A percentile compares a stretch with the other conserved stretches of the same genome.
Conservation (phyloP, 768 basidiomycete species). For the Mycena metata region DNA sequence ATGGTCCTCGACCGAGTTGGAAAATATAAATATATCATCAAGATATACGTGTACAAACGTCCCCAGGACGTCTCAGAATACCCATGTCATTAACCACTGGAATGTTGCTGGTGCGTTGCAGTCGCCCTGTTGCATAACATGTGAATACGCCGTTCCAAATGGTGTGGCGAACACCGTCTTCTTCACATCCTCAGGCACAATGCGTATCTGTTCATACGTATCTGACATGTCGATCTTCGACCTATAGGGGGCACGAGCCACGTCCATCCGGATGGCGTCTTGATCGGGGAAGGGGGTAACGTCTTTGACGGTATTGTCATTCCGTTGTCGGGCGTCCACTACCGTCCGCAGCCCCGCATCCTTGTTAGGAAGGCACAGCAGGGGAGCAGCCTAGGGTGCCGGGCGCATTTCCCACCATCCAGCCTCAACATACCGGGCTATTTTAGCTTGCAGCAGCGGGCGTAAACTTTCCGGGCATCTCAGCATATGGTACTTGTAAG, state of each 20-base stretch:
- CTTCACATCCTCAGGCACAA: constrained; percentile 40
- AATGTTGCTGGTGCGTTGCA: constrained; percentile 58
- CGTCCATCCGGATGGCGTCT: too few relatives aligned
- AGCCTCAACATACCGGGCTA: not conserved
- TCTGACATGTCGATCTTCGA: constrained; percentile 46
- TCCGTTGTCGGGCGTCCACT: constrained; percentile 51
- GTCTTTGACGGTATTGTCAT: constrained; percentile 57
- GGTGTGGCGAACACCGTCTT: constrained; percentile 45
- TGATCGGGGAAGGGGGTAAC: constrained; percentile 46
- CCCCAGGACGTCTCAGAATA: constrained; percentile 56
- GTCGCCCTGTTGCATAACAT: constrained; percentile 49
- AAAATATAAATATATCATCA: constrained; percentile 60
- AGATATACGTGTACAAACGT: constrained; percentile 58
- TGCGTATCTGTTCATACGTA: constrained; percentile 52
- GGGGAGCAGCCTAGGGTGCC: constrained; percentile 39
- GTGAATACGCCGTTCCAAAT: not conserved
- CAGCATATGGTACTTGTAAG: constrained; percentile 37
- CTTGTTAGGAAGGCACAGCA: constrained; percentile 46
- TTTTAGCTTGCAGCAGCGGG: constrained; percentile 21
- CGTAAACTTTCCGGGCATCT: constrained; percentile 45
- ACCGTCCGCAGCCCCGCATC: constrained; percentile 48
- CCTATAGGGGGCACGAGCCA: constrained; percentile 2
- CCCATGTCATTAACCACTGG: constrained; percentile 56
- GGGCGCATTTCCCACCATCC: constrained; percentile 27
- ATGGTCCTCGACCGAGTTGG: constrained; percentile 54